A percentile compares a stretch with the other conserved stretches of the same genome.
Evolutionary conservation across 106 monocot genomes (phyloP).

Genomic region (Dendrobium nobile): DNA sequence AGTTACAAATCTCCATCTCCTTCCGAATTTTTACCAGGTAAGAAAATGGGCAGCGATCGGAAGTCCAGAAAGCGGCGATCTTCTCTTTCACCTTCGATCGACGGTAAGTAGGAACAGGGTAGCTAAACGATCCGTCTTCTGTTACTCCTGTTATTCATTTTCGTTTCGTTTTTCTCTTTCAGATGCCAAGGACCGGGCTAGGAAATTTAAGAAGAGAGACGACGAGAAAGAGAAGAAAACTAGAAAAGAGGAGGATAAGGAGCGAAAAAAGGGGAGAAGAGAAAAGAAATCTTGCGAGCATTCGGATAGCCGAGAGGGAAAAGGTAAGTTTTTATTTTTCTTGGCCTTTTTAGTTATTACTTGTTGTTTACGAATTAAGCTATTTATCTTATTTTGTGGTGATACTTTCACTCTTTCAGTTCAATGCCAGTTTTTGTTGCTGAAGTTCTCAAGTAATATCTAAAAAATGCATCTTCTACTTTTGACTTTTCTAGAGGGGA

Average conservation of each 20-base stretch:
- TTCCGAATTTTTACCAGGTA: background rate
- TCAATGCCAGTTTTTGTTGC: background rate
- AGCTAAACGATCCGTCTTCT: background rate
- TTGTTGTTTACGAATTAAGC: background rate
- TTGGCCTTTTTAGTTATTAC: background rate
- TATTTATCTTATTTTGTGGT: background rate
- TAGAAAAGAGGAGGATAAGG: background rate
- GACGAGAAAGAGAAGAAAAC: background rate
- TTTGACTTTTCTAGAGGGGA: background rate
- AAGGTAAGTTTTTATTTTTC: background rate
- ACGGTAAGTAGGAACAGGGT: background rate
- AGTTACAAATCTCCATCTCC: too few relatives aligned
- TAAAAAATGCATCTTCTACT: background rate
- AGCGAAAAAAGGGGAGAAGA: slow-evolving; percentile 4
- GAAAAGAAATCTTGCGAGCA: background rate
- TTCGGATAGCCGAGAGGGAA: background rate
- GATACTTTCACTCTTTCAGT: background rate
- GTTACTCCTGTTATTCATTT: background rate
- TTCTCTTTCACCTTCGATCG: background rate
- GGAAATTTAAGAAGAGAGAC: background rate
- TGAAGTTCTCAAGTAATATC: background rate
- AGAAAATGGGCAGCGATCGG: background rate
- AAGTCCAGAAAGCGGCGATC: slow-evolving; percentile 9
- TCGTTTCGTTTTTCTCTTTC: background rate
- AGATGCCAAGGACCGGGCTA: background rate